These are phyloP conservation scores for Peribolospora baueri DNA, from an alignment of 768 basidiomycete species.

Conservation along the genomic window DNA sequence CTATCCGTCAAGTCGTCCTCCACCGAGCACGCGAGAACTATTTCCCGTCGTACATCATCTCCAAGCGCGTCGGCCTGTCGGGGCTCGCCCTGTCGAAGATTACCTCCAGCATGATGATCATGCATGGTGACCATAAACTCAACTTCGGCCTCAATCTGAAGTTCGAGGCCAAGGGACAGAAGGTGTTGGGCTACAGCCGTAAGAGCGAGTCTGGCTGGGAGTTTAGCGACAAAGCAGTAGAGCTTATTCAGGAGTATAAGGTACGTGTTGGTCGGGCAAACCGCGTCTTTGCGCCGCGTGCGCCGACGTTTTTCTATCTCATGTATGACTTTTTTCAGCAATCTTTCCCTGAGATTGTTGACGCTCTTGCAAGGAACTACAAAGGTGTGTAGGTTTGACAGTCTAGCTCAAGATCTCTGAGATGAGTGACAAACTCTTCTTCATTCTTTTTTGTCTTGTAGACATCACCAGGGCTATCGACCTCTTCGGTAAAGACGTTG, in stretches of 20 bases:
- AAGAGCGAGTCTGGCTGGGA: slow-evolving; percentile 76
- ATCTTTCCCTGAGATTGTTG: slow-evolving; percentile 64
- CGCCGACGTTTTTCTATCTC: neutral
- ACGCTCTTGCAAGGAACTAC: slow-evolving; percentile 23
- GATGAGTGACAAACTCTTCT: neutral
- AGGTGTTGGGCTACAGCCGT: slow-evolving; percentile 75
- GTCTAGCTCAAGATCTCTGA: neutral
- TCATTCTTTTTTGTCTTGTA: slow-evolving; percentile 16
- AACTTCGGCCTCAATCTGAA: slow-evolving; percentile 88
- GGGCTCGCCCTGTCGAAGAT: slow-evolving; percentile 65
- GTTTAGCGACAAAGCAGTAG: slow-evolving; percentile 64
- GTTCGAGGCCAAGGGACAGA: slow-evolving; percentile 77
- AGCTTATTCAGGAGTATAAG: slow-evolving; percentile 64
- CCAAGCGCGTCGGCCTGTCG: slow-evolving; percentile 47
- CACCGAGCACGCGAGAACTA: slow-evolving; percentile 33
- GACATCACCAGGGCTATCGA: slow-evolving; percentile 47
- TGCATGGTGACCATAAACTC: slow-evolving; percentile 46
- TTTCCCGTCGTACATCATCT: slow-evolving; percentile 51
- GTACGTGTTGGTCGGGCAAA: slow-evolving; percentile 18
- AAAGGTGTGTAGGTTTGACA: neutral
- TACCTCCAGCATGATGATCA: slow-evolving; percentile 80
- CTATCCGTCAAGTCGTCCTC: slow-evolving; percentile 45
- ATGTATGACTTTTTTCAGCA: slow-evolving; percentile 22
- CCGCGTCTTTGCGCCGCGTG: neutral
- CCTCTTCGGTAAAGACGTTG: slow-evolving; percentile 28